Percentiles rank a stretch among this genome's conserved stretches.
Evolutionary conservation across 192 early-diverging fungal genomes (phyloP).

Genomic region (Podila verticillata): DNA sequence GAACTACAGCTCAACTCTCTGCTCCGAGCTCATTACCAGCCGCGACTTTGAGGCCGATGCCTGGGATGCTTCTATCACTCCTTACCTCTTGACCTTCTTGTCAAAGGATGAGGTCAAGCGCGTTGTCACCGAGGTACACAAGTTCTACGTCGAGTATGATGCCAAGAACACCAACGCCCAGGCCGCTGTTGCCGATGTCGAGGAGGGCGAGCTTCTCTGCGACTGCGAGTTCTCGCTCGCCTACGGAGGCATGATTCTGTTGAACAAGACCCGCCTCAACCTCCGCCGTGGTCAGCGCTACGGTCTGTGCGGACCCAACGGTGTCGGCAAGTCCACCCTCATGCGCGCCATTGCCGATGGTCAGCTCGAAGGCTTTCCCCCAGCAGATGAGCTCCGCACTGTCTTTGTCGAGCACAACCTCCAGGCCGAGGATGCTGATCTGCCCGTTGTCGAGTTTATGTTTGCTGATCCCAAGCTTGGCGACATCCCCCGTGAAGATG

Average conservation of each 20-base stretch:
- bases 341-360: constrained; percentile 89
- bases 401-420: constrained; percentile 84
- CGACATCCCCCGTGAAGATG: constrained; percentile 64
- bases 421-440: constrained; percentile 77
- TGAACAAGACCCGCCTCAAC: constrained; percentile 70
- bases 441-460: constrained; percentile 76
- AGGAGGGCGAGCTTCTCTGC: constrained; percentile 64
- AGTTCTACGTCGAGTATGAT: constrained; percentile 52
- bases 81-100: constrained; percentile 67
- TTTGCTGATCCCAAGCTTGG: constrained; percentile 64
- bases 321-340: constrained; percentile 86
- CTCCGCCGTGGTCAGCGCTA: constrained; percentile 83
- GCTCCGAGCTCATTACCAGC: constrained; percentile 66
- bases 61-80: constrained; percentile 70
- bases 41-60: constrained; percentile 71
- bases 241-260: constrained; percentile 83
- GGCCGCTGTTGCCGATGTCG: constrained; percentile 55
- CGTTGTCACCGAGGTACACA: constrained; percentile 49
- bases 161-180: constrained; percentile 58
- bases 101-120: constrained; percentile 62
- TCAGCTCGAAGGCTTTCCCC: constrained; percentile 85
- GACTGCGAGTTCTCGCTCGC: constrained; percentile 88
- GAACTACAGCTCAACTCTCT: constrained; percentile 68
- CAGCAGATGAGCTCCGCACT: constrained; percentile 75
- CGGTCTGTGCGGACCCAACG: constrained; percentile 84